A percentile compares a stretch with the other conserved stretches of the same genome.
These are phyloP conservation scores for Pythium myriotylum DNA, from an alignment of 352 stramenopile genomes.

Conservation along the genomic window DNA sequence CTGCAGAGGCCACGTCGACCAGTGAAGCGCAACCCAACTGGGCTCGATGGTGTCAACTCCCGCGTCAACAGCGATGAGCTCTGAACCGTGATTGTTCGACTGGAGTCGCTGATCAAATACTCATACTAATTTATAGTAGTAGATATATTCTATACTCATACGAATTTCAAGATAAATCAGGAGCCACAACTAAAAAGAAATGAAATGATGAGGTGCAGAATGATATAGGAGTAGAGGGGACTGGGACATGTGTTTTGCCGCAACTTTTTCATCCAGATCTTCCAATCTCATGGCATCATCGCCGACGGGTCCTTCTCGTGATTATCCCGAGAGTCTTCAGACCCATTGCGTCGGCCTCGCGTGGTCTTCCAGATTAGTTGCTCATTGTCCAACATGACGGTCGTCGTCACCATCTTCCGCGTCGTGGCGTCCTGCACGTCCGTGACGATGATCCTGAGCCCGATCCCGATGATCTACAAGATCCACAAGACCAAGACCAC, in stretches of 20 bases:
- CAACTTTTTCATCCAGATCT: too few relatives aligned
- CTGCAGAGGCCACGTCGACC: too few relatives aligned
- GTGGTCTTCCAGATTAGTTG: not conserved
- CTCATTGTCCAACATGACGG: conserved; percentile 27
- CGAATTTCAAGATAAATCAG: too few relatives aligned
- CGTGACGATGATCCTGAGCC: conserved; percentile 44
- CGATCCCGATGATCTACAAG: conserved; percentile 36
- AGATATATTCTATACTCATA: too few relatives aligned
- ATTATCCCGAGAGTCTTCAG: not conserved
- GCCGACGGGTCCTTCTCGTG: not conserved
- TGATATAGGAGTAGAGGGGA: not conserved
- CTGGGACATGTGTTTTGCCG: not conserved
- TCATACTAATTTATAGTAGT: too few relatives aligned
- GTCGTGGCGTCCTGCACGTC: conserved; percentile 33
- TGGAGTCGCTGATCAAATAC: too few relatives aligned
- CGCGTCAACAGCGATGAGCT: too few relatives aligned
- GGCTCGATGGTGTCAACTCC: too few relatives aligned
- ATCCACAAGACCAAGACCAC: conserved; percentile 38
- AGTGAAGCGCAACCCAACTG: too few relatives aligned
- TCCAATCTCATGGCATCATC: not conserved
- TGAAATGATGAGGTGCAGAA: not conserved
- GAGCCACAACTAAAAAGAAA: too few relatives aligned
- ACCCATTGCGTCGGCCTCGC: not conserved
- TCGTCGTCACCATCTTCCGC: conserved; percentile 36
- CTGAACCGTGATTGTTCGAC: too few relatives aligned